Evolutionary conservation across 768 basidiomycete genomes (phyloP), one percentile per base, ranked within the genome.

Genomic region (Pleurotus cornucopiae): DNA sequence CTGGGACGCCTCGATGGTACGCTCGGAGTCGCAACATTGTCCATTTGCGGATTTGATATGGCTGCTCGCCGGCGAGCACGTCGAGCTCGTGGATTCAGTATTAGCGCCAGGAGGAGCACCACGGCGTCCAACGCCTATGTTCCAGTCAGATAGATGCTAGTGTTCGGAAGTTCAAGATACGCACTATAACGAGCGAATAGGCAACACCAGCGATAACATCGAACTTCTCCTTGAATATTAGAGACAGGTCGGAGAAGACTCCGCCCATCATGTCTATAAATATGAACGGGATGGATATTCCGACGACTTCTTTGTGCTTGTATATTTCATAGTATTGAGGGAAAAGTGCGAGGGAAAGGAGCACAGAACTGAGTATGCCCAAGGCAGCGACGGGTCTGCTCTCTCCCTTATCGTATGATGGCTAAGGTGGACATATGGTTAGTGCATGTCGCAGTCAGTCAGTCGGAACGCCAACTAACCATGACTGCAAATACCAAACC

Each of bases 301-400:
- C 90, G 20, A 81, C 63, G 39, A 88, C 85, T 60, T 84, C 79
- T 59, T 74, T 74, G 62, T 76, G 74, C 58, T 80, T 79, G 69
- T 79, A 86, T 45, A 93, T 91, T 64, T 91, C 88, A 66, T 77
- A 83, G 62, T 86, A 92, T 66, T 93, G 90, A 0, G 91, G 73
- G 34, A 75, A 62, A 16, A 79, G 62, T 1, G 68, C 80, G 11
- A 77, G 63, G 11, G 81, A 73, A 39, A 91, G 76, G 14, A 89
- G 62, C 6, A 85, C 71, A 0, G 84, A 78, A 25, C 79, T 72
- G 34, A 87, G 62, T 49, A 89, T 76, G 1, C 90, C 89, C 55
- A 89, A 83, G 63, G 84, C 76, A 12, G 73, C 69, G n/a, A 80
- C 67, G 4, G 69, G 72, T 3, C 62, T 62, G 38, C 61, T 55